Evolutionary conservation across 306 rosid genomes (phyloP).

Genomic region (Vicia faba): DNA sequence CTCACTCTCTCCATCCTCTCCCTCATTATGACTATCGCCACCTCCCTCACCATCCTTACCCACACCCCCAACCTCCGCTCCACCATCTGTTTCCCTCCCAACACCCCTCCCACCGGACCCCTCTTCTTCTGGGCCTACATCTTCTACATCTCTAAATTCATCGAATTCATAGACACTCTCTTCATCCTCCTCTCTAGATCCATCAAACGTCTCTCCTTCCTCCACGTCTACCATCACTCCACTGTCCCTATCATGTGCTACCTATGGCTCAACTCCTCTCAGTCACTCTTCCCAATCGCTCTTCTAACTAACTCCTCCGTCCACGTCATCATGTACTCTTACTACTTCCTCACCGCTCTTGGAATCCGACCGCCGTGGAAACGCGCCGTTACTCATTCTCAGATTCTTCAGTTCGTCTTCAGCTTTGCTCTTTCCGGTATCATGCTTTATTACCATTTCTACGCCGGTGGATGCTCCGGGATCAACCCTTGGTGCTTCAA

Average conservation of each 20-base stretch:
- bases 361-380: conserved; percentile 81
- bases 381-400: conserved; percentile 70
- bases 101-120: conserved; percentile 63
- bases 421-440: conserved; percentile 69
- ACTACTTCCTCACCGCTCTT: conserved; percentile 61
- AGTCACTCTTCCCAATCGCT: conserved; percentile 80
- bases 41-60: conserved; percentile 50
- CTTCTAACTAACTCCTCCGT: conserved; percentile 73
- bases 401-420: conserved; percentile 73
- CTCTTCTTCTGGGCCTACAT: conserved; percentile 94
- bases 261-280: conserved; percentile 69
- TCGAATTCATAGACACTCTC: conserved; percentile 75
- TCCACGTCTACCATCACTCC: conserved; percentile 94
- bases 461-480: conserved; percentile 70
- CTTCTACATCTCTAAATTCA: conserved; percentile 85
- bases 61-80: conserved; percentile 48
- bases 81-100: conserved; percentile 64
- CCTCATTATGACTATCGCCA: conserved; percentile 59
- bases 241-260: conserved; percentile 76
- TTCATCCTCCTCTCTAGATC: conserved; percentile 66
- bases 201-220: conserved; percentile 68
- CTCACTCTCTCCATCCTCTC: conserved; percentile 68
- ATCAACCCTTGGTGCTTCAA: conserved; percentile 81
- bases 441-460: conserved; percentile 68
- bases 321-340: conserved; percentile 83